A percentile compares a stretch with the other conserved stretches of the same genome.
Conservation (phyloP, 2,329 filamentous ascomycete genomes). For the Bipolaris zeicola region DNA sequence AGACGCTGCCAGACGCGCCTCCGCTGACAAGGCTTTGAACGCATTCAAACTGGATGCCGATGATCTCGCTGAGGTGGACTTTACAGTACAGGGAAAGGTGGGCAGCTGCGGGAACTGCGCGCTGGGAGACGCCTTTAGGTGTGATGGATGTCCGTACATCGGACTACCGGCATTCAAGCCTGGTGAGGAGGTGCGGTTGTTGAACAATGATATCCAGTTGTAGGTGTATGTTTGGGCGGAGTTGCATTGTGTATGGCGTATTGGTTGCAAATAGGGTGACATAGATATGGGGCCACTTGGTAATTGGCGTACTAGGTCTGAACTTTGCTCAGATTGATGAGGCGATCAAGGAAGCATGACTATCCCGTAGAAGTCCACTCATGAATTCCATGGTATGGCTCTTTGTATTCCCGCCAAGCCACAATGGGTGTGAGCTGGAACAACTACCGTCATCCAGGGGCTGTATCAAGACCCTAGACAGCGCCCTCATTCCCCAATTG, state of each 20-base stretch:
- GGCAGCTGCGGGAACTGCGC: conserved; percentile 95
- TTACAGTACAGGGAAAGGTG: conserved; percentile 96
- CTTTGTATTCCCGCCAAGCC: not conserved
- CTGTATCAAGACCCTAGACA: not conserved
- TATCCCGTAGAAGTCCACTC: not conserved
- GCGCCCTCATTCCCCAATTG: conserved; percentile 21
- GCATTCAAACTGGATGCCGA: conserved; percentile 73
- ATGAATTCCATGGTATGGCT: not conserved
- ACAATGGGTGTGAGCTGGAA: not conserved
- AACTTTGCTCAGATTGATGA: not conserved
- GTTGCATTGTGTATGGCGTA: conserved; percentile 5
- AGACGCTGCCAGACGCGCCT: conserved; percentile 70
- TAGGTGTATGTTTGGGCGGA: conserved; percentile 45
- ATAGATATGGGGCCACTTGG: conserved; percentile 5
- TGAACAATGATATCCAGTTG: conserved; percentile 86
- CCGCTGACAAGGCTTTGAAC: conserved; percentile 68
- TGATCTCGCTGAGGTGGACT: conserved; percentile 89
- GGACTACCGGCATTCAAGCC: conserved; percentile 96
- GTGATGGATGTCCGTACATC: conserved; percentile 77
- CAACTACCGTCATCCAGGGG: not conserved
- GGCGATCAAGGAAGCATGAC: not conserved
- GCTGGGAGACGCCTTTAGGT: conserved; percentile 78
- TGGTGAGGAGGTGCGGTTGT: conserved; percentile 86
- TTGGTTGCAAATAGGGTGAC: not conserved
- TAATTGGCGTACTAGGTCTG: not conserved